A percentile compares a stretch with the other conserved stretches of the same genome.
phyloP scores from a whole-genome alignment of 257 asterid species.

The Thymus mandschuricus region DNA sequence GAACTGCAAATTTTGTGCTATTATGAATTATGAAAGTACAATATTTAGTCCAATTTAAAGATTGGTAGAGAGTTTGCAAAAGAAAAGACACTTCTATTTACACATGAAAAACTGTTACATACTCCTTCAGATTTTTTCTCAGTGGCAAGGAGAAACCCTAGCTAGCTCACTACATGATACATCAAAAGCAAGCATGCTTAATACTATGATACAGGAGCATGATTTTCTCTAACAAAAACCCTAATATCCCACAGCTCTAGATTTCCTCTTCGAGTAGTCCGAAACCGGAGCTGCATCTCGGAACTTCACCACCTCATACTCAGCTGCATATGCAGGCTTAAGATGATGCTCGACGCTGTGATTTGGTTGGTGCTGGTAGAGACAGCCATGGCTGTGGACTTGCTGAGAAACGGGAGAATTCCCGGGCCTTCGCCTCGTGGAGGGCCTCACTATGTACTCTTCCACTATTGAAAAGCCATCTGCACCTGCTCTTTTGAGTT shows the following conservation, averaged over 20 bases:
- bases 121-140: constrained; percentile 10
- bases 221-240: neutral
- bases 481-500: constrained; percentile 38
- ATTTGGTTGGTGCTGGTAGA: constrained; percentile 35
- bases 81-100: constrained; percentile 15
- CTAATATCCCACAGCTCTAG: constrained; percentile 38
- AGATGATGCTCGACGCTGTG: constrained; percentile 30
- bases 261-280: constrained; percentile 36
- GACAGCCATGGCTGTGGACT: constrained; percentile 11
- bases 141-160: neutral
- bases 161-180: neutral
- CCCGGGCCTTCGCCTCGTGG: neutral
- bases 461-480: constrained; percentile 45
- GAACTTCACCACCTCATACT: constrained; percentile 34
- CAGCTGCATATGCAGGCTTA: constrained; percentile 26
- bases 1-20: neutral
- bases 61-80: constrained; percentile 3
- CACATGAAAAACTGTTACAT: constrained; percentile 21
- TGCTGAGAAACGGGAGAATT: neutral
- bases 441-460: constrained; percentile 6
- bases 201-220: neutral
- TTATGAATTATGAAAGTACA: neutral
- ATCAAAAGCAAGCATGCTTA: neutral
- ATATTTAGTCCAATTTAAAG: neutral
- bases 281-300: constrained; percentile 21